Evolutionary conservation across 768 basidiomycete genomes (phyloP).

Genomic region (Suillus sp.): DNA sequence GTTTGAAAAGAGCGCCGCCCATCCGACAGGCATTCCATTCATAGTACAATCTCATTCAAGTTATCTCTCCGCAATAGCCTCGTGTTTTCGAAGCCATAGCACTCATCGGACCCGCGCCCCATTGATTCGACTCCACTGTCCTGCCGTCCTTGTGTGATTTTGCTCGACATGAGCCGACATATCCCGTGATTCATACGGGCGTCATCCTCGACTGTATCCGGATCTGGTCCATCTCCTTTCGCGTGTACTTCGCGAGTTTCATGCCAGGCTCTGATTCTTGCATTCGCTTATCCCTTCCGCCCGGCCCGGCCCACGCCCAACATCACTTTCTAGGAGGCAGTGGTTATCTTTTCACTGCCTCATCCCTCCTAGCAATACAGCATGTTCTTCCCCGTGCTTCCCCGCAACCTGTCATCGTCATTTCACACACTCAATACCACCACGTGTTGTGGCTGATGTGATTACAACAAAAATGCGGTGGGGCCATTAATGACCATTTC

Average conservation of each 20-base stretch:
- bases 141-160: not conserved
- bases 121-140: not conserved
- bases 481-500: conserved; percentile 6
- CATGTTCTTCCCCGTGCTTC: conserved; percentile 14
- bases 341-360: not conserved
- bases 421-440: conserved; percentile 5
- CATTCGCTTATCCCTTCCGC: not conserved
- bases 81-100: not conserved
- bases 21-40: not conserved
- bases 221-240: not conserved
- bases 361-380: conserved; percentile 20
- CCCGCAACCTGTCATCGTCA: conserved; percentile 8
- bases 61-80: not conserved
- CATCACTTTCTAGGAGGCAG: not conserved
- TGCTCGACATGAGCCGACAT: not conserved
- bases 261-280: too few relatives aligned
- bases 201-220: not conserved
- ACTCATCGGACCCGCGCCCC: not conserved
- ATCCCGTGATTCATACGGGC: not conserved
- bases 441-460: conserved; percentile 14
- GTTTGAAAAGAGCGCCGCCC: not conserved
- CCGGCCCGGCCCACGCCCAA: not conserved
- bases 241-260: not conserved
- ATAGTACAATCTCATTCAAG: not conserved
- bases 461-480: conserved; percentile 10